phyloP scores from a whole-genome alignment of 2,329 filamentous ascomycete species.

The Venturia nashicola region DNA sequence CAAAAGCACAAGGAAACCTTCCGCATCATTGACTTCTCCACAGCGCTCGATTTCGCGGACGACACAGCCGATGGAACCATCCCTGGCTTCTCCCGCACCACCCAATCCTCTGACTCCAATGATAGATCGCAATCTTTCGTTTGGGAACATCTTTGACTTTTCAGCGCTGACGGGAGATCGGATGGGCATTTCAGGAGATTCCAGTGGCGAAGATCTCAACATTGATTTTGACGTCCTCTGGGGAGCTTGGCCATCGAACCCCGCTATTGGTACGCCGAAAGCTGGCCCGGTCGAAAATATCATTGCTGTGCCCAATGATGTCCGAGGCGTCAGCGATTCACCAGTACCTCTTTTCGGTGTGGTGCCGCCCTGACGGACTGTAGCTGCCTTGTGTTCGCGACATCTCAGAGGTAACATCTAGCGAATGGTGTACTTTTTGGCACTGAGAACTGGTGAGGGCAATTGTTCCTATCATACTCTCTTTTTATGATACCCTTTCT shows the following conservation, averaged over 20 bases:
- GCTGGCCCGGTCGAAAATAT: neutral
- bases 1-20: neutral
- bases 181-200: conserved; percentile 17
- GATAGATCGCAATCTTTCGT: neutral
- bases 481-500: neutral
- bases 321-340: conserved; percentile 19
- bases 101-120: conserved; percentile 1
- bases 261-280: conserved; percentile 1
- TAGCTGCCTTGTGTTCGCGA: neutral
- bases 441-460: neutral
- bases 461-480: neutral
- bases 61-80: conserved; percentile 3
- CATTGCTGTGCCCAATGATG: conserved; percentile 11
- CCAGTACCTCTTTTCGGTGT: conserved; percentile 23
- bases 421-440: neutral
- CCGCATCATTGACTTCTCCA: neutral
- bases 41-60: neutral
- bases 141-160: conserved; percentile 23
- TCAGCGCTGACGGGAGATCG: conserved; percentile 21
- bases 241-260: conserved; percentile 23
- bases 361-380: neutral
- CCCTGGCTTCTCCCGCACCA: conserved; percentile 4
- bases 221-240: conserved; percentile 31
- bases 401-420: neutral
- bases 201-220: conserved; percentile 22